phyloP scores from a whole-genome alignment of 495 filamentous ascomycete genomes.

The Achaetomiella virescens region DNA sequence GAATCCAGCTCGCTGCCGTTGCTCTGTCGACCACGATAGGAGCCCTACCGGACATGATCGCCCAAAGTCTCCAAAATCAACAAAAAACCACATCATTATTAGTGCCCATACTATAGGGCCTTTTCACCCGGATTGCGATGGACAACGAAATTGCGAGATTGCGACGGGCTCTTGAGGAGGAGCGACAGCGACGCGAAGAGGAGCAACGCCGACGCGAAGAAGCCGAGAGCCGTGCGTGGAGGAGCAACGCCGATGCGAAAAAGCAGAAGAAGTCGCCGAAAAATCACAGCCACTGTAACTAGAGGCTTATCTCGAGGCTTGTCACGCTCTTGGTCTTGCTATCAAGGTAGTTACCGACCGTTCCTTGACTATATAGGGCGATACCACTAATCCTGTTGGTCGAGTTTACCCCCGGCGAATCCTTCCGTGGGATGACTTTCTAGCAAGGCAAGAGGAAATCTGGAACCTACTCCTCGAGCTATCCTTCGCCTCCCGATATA shows the following conservation, averaged over 20 bases:
- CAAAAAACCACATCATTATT: not conserved
- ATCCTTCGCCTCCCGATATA: constrained; percentile 19
- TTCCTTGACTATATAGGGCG: constrained; percentile 28
- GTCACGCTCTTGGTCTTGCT: constrained; percentile 27
- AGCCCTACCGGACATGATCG: not conserved
- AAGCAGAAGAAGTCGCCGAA: constrained; percentile 19
- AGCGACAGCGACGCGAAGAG: constrained; percentile 6
- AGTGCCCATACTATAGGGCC: not conserved
- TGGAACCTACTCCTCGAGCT: constrained; percentile 22
- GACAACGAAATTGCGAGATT: not conserved
- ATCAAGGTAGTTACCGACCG: constrained; percentile 29
- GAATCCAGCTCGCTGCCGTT: not conserved
- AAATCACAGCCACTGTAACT: constrained; percentile 25
- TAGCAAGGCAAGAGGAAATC: constrained; percentile 20
- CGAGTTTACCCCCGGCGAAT: constrained; percentile 31
- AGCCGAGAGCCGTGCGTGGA: constrained; percentile 6
- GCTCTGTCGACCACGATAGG: not conserved
- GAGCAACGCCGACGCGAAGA: constrained; percentile 24
- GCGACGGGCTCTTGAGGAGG: constrained; percentile 1
- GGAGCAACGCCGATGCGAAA: constrained; percentile 26
- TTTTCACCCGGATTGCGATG: not conserved
- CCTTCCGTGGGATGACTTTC: constrained; percentile 29
- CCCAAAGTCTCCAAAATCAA: not conserved
- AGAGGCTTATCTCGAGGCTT: constrained; percentile 28
- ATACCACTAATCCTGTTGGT: constrained; percentile 27